These are phyloP conservation scores for Cicer bijugum DNA, from an alignment of 306 rosid genomes.

Conservation along the genomic window DNA sequence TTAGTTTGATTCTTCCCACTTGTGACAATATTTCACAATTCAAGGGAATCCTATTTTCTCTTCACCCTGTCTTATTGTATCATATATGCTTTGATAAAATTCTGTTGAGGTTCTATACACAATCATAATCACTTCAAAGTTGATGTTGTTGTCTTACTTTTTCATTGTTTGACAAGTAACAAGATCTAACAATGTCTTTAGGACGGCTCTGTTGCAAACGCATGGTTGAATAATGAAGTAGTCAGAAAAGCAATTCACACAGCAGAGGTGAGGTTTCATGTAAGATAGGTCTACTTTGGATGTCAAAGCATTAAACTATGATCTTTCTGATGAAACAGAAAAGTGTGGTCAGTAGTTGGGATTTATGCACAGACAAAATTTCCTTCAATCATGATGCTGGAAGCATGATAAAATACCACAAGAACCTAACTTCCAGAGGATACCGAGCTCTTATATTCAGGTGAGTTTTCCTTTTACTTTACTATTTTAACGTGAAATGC, in stretches of 20 bases:
- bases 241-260: slow-evolving; percentile 83
- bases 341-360: slow-evolving; percentile 65
- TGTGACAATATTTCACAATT: neutral
- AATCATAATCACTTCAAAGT: neutral
- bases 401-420: slow-evolving; percentile 88
- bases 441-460: slow-evolving; percentile 89
- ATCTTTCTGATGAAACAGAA: slow-evolving; percentile 49
- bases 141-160: neutral
- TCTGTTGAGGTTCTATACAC: neutral
- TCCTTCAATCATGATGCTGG: slow-evolving; percentile 64
- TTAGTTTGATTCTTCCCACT: neutral
- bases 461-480: slow-evolving; percentile 42
- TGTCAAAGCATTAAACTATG: slow-evolving; percentile 20
- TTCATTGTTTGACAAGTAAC: slow-evolving; percentile 23
- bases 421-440: slow-evolving; percentile 77
- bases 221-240: slow-evolving; percentile 76
- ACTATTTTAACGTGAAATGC: too few relatives aligned
- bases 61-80: neutral
- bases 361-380: slow-evolving; percentile 61
- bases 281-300: neutral
- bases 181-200: slow-evolving; percentile 42
- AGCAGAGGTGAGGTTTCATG: slow-evolving; percentile 55
- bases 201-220: slow-evolving; percentile 71
- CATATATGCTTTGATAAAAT: slow-evolving; percentile 1
- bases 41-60: neutral